Evolutionary conservation across 2,329 filamentous ascomycete species (phyloP).

Genomic region (Chrysoporthe deuterocubensis): DNA sequence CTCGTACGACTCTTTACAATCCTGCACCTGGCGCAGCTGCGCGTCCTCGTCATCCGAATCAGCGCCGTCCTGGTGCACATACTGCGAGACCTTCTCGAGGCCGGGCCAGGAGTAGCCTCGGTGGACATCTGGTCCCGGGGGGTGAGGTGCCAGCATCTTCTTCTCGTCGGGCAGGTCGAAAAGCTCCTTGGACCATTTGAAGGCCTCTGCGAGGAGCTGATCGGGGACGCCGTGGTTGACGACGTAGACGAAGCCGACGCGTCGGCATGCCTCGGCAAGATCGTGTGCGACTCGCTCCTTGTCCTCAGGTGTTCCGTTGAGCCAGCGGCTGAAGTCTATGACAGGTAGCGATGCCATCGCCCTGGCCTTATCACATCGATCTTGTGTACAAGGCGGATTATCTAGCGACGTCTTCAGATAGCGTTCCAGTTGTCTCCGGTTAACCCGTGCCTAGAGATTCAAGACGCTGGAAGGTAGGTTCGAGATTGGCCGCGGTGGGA

Average conservation of each 20-base stretch:
- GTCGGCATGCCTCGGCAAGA: slow-evolving; percentile 36
- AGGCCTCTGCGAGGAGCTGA: slow-evolving; percentile 39
- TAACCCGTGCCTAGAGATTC: too few relatives aligned
- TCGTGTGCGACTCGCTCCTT: slow-evolving; percentile 19
- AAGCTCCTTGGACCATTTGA: slow-evolving; percentile 38
- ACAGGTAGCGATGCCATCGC: slow-evolving; percentile 22
- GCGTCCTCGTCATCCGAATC: slow-evolving; percentile 24
- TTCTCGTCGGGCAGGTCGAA: slow-evolving; percentile 38
- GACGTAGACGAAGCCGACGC: slow-evolving; percentile 41
- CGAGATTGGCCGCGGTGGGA: too few relatives aligned
- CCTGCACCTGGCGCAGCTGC: slow-evolving; percentile 28
- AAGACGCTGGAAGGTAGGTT: too few relatives aligned
- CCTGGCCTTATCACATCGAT: not conserved
- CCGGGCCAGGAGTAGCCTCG: slow-evolving; percentile 34
- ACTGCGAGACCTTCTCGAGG: slow-evolving; percentile 34
- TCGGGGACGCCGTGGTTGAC: slow-evolving; percentile 41
- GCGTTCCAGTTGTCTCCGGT: too few relatives aligned
- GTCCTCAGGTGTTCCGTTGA: slow-evolving; percentile 17
- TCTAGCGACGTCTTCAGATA: too few relatives aligned
- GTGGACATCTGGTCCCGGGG: slow-evolving; percentile 32
- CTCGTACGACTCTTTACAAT: slow-evolving; percentile 38
- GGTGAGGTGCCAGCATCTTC: slow-evolving; percentile 44
- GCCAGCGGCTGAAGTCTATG: slow-evolving; percentile 28
- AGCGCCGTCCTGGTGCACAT: slow-evolving; percentile 27
- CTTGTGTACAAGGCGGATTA: not conserved